Base-by-base conservation (phyloP, 306 rosid species). In the Morella rubra region DNA sequence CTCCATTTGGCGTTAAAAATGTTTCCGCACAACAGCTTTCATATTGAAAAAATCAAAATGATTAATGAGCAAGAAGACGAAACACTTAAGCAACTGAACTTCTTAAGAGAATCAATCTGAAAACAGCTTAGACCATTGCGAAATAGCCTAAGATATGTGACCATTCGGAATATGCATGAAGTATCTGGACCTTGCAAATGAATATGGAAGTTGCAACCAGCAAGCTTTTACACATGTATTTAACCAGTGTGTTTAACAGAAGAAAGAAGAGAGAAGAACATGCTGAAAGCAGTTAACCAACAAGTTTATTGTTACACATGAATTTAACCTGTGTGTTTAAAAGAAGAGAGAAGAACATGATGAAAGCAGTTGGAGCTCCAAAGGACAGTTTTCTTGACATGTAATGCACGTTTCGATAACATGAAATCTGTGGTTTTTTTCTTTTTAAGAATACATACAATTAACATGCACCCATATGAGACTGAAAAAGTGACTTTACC, bases 1-100 rank as follows among this genome's bases (percentile, higher is more conserved):
- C 41, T 19, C 13, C 50, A 79, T 54, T 80, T 53, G 58, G 65
- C 45, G 71, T 69, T 73, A 51, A 82, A 72, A 62, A 76, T 72
- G 82, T 50, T 68, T 53, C 9, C 79, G 54, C 59, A 65, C 58
- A 45, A 66, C 51, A 68, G 22, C 51, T 42, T 66, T 10, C 12
- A 20, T 41, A 66, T 66, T 13, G n/a, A n/a, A 24, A 42, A 49
- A 49, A 49, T 49, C 18, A 59, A 24, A 59, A 24, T 24, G 32
- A 42, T n/a, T 66, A 66, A 41, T 9, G n/a, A 18, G n/a, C 71
- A 18, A n/a, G 24, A 65, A 65, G 46, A 65, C 6, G 3, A 41
- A 65, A 41, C 71, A 41, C 20, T 27, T 9, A 66, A 41, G 27
- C 50, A 66, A 18, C 49, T 66, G 5, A 44, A 19, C 71, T 18